These are phyloP conservation scores for Aspergillus avenaceus DNA, from an alignment of 495 filamentous ascomycete genomes.

Conservation along the genomic window DNA sequence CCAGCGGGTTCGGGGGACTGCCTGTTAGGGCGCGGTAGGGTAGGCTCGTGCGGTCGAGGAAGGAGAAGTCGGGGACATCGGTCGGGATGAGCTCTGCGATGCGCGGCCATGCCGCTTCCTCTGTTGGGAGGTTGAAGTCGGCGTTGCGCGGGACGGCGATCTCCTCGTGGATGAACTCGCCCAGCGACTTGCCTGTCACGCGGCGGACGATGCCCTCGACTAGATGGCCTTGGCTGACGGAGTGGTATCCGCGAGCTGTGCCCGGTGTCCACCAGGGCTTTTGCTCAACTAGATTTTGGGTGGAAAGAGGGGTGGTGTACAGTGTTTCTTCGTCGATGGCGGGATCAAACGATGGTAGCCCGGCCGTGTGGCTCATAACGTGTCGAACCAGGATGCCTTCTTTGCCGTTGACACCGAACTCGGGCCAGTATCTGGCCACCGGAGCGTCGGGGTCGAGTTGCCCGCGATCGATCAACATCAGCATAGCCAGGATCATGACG, in stretches of 20 bases:
- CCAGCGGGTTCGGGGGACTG: not conserved
- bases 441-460: conserved; percentile 31
- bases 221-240: conserved; percentile 34
- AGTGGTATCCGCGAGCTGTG: conserved; percentile 35
- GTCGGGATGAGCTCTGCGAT: conserved; percentile 24
- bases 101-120: conserved; percentile 27
- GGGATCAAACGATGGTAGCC: conserved; percentile 31
- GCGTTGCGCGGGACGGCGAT: conserved; percentile 32
- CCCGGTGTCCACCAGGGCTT: conserved; percentile 44
- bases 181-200: conserved; percentile 31
- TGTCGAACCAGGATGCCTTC: conserved; percentile 37
- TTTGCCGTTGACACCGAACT: conserved; percentile 40
- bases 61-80: not conserved
- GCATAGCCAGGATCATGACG: conserved; percentile 31
- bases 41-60: conserved; percentile 13
- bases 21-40: conserved; percentile 12
- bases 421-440: conserved; percentile 43
- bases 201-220: conserved; percentile 36
- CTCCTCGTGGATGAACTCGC: conserved; percentile 38
- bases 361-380: conserved; percentile 36
- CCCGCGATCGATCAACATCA: conserved; percentile 38
- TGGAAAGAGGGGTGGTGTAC: conserved; percentile 22
- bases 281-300: conserved; percentile 31
- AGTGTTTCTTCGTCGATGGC: conserved; percentile 24
- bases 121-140: conserved; percentile 35